Percentiles rank a stretch among this genome's conserved stretches.
Conservation (phyloP, 2,329 filamentous ascomycete species). For the Cordyceps farinosa region DNA sequence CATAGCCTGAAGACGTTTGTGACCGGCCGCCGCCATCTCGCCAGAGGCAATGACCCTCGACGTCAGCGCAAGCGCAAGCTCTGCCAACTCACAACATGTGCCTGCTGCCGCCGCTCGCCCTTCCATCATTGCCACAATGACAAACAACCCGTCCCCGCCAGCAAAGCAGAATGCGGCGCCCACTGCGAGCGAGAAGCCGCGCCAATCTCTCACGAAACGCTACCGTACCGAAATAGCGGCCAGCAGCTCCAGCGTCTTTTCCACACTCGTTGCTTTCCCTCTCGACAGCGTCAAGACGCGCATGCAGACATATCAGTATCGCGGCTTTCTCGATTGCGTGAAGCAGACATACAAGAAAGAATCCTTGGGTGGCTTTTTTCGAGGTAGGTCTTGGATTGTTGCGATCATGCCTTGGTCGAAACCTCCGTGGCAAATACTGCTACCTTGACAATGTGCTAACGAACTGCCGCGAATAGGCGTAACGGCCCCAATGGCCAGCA, state of each 20-base stretch:
- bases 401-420: neutral
- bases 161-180: neutral
- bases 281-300: constrained; percentile 87
- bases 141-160: neutral
- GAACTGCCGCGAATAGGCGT: constrained; percentile 51
- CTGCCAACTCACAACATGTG: constrained; percentile 15
- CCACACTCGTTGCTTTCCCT: constrained; percentile 77
- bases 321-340: constrained; percentile 70
- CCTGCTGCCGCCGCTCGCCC: constrained; percentile 6
- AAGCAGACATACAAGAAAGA: constrained; percentile 72
- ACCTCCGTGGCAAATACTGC: neutral
- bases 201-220: constrained; percentile 56
- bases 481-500: constrained; percentile 73
- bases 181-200: constrained; percentile 20
- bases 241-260: constrained; percentile 71
- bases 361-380: constrained; percentile 72
- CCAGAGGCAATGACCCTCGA: constrained; percentile 16
- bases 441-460: neutral
- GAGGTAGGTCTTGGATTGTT: constrained; percentile 51
- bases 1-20: constrained; percentile 28
- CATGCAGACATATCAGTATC: constrained; percentile 82
- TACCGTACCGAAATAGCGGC: constrained; percentile 81
- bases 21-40: constrained; percentile 22
- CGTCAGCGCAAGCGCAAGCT: constrained; percentile 16
- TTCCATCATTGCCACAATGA: constrained; percentile 12